These are phyloP conservation scores for Coemansia umbellata DNA, from an alignment of 192 early-diverging fungal species.

Conservation along the genomic window DNA sequence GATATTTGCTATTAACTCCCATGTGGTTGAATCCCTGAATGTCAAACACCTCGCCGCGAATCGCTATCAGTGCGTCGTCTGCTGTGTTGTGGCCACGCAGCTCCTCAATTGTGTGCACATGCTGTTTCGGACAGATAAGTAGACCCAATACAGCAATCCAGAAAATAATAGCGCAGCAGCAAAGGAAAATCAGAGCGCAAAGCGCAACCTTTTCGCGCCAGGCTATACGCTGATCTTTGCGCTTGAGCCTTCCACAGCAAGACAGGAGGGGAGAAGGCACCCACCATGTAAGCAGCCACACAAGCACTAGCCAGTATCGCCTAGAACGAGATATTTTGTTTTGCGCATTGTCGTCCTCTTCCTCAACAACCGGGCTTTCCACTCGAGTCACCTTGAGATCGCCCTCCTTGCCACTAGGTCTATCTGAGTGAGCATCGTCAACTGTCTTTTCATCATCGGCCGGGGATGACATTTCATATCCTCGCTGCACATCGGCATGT, in stretches of 20 bases:
- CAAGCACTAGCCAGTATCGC: conserved; percentile 78
- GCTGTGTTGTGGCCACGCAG: conserved; percentile 59
- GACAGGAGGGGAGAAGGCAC: conserved; percentile 70
- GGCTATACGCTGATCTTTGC: conserved; percentile 76
- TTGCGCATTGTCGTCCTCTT: conserved; percentile 51
- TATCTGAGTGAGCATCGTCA: conserved; percentile 25
- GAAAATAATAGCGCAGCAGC: conserved; percentile 78
- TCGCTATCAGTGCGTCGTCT: conserved; percentile 56
- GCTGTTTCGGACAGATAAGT: conserved; percentile 68
- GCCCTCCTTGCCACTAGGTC: conserved; percentile 24
- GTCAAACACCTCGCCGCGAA: conserved; percentile 82
- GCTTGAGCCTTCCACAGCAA: conserved; percentile 72
- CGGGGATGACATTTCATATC: conserved; percentile 6
- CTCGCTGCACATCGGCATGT: conserved; percentile 7
- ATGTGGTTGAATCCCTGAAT: conserved; percentile 60
- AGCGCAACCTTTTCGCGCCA: conserved; percentile 98
- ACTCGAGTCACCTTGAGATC: conserved; percentile 44
- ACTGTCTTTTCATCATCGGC: conserved; percentile 44
- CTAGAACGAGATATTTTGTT: conserved; percentile 35
- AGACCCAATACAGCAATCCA: conserved; percentile 73
- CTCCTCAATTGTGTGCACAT: conserved; percentile 66
- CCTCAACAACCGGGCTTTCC: conserved; percentile 31
- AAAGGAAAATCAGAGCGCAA: conserved; percentile 72
- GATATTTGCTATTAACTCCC: conserved; percentile 49
- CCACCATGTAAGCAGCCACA: conserved; percentile 68